Evolutionary conservation across 2,329 filamentous ascomycete species (phyloP).

Genomic region (Curvularia spicifera): DNA sequence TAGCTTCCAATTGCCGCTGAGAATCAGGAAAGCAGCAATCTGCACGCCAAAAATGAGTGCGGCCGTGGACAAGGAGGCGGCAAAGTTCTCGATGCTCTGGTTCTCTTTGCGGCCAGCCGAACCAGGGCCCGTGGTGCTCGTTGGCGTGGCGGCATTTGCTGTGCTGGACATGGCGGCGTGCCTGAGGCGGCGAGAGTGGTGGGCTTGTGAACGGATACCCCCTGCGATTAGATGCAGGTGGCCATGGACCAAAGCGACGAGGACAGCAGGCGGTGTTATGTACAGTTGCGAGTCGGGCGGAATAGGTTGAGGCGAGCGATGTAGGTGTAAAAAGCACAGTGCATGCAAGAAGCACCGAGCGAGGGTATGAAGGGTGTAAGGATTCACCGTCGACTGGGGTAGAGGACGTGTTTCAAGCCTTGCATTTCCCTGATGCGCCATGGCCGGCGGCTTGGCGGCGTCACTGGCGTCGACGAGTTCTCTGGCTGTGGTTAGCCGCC

Average conservation of each 20-base stretch:
- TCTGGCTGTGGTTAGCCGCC: constrained; percentile 11
- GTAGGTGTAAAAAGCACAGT: constrained; percentile 2
- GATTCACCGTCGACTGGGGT: constrained; percentile 15
- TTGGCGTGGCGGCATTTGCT: constrained; percentile 4
- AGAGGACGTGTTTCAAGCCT: constrained; percentile 22
- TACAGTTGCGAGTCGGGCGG: background rate
- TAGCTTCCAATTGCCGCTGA: constrained; percentile 50
- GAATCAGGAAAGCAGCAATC: constrained; percentile 42
- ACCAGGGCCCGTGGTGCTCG: constrained; percentile 13
- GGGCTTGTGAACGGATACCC: constrained; percentile 8
- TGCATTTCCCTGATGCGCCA: constrained; percentile 20
- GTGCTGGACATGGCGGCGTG: constrained; percentile 20
- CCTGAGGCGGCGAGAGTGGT: constrained; percentile 7
- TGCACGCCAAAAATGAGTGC: constrained; percentile 47
- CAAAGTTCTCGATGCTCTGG: constrained; percentile 49
- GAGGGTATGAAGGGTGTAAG: constrained; percentile 10
- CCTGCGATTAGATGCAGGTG: constrained; percentile 14
- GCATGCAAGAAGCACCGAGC: constrained; percentile 11
- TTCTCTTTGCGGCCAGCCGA: constrained; percentile 26
- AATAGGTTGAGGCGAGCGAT: background rate
- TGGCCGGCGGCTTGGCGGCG: constrained; percentile 18
- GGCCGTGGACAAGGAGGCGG: constrained; percentile 45
- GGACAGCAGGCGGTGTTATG: constrained; percentile 6
- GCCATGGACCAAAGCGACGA: constrained; percentile 14
- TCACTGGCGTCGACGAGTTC: constrained; percentile 15